Evolutionary conservation across 2,329 filamentous ascomycete genomes (phyloP).

Genomic region (Parafenestella ontariensis): DNA sequence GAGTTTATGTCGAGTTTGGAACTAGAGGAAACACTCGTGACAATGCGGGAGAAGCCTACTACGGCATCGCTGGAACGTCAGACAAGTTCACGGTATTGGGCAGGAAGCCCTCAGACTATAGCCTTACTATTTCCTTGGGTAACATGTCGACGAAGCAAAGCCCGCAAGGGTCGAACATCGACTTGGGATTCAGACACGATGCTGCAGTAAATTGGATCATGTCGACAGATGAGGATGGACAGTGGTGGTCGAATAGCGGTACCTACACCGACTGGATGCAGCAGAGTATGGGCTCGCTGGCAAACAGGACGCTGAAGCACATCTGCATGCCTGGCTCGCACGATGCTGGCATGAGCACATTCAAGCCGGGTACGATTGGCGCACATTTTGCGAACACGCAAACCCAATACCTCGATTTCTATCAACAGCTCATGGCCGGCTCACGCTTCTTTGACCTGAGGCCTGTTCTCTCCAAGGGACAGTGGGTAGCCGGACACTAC

Average conservation of each 20-base stretch:
- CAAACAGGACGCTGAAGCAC: conserved; percentile 53
- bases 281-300: conserved; percentile 46
- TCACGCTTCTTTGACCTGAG: conserved; percentile 59
- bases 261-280: conserved; percentile 52
- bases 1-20: conserved; percentile 43
- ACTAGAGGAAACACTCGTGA: conserved; percentile 36
- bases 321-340: conserved; percentile 59
- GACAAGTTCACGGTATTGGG: conserved; percentile 42
- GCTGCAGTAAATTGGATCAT: conserved; percentile 48
- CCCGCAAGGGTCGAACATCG: conserved; percentile 37
- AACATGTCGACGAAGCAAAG: conserved; percentile 43
- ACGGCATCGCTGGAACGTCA: conserved; percentile 36
- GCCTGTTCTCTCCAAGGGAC: conserved; percentile 49
- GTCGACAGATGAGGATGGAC: conserved; percentile 43
- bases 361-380: conserved; percentile 49
- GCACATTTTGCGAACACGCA: conserved; percentile 53
- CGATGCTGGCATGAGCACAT: conserved; percentile 58
- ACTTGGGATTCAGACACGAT: conserved; percentile 47
- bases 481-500: conserved; percentile 55
- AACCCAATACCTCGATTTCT: conserved; percentile 56
- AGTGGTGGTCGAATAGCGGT: conserved; percentile 47
- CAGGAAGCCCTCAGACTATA: conserved; percentile 38
- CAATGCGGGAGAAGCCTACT: conserved; percentile 47
- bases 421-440: conserved; percentile 55
- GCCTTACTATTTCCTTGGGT: conserved; percentile 41